These are phyloP conservation scores for Botrytis byssoidea DNA, from an alignment of 2,329 filamentous ascomycete genomes.

Conservation along the genomic window DNA sequence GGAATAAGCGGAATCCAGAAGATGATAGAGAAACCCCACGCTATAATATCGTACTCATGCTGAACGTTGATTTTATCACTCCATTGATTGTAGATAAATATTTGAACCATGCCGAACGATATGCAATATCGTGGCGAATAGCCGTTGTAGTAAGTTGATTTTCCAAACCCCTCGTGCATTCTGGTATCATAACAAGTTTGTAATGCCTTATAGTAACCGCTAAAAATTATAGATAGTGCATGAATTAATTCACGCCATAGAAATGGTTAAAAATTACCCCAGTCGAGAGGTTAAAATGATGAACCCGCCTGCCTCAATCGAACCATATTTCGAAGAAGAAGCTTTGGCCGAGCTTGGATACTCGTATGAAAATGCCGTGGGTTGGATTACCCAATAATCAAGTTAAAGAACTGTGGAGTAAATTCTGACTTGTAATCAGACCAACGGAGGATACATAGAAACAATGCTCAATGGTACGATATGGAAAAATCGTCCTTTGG, in stretches of 20 bases:
- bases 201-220: not conserved
- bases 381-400: constrained; percentile 4
- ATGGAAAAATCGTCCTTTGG: not conserved
- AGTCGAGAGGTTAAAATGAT: not conserved
- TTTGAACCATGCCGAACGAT: not conserved
- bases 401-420: not conserved
- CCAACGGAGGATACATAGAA: not conserved
- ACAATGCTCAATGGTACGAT: not conserved
- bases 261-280: not conserved
- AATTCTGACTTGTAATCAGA: not conserved
- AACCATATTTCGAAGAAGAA: constrained; percentile 24
- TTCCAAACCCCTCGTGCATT: not conserved
- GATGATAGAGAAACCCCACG: not conserved
- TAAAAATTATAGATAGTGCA: not conserved
- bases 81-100: not conserved
- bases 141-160: not conserved
- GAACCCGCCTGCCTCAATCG: not conserved
- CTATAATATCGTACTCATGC: not conserved
- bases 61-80: not conserved
- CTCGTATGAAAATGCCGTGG: constrained; percentile 25
- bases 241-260: not conserved
- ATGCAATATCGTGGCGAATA: not conserved
- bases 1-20: not conserved
- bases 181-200: not conserved
- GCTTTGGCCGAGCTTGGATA: constrained; percentile 27